phyloP scores from a whole-genome alignment of 2,329 filamentous ascomycete genomes.

The Allantophomopsis lycopodina region DNA sequence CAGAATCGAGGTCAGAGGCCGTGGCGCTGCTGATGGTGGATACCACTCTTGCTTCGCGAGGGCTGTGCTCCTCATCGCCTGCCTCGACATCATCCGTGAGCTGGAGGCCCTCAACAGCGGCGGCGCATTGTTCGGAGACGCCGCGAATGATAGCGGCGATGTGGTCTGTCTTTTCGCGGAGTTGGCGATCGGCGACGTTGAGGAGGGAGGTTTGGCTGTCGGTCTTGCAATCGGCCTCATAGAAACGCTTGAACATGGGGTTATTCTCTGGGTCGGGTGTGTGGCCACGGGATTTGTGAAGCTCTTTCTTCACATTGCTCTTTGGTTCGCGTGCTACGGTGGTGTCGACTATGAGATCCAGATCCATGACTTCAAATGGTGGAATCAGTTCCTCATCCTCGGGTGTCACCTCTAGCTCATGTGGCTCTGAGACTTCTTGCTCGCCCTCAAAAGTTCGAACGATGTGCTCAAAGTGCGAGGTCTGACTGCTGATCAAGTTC shows the following conservation, averaged over 20 bases:
- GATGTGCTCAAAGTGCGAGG: conserved; percentile 98
- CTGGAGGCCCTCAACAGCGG: conserved; percentile 90
- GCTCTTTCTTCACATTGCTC: too few species aligned
- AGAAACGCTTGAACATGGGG: too few species aligned
- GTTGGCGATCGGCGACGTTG: conserved; percentile 89
- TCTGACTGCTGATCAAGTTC: conserved; percentile 88
- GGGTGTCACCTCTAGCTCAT: conserved; percentile 63
- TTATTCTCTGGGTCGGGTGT: too few species aligned
- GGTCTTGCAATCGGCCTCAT: conserved; percentile 28
- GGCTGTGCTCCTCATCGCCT: conserved; percentile 23
- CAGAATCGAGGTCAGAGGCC: too few species aligned
- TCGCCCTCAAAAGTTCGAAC: conserved; percentile 48
- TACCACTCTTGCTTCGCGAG: conserved; percentile 17
- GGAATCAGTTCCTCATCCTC: conserved; percentile 22
- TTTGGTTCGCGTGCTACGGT: conserved; percentile 9
- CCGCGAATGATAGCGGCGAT: conserved; percentile 99
- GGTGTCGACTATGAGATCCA: conserved; percentile 27
- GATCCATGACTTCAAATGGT: conserved; percentile 43
- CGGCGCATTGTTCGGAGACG: conserved; percentile 96
- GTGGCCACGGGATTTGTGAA: too few species aligned
- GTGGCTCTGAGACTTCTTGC: conserved; percentile 43
- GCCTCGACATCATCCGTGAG: conserved; percentile 77
- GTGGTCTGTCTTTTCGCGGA: conserved; percentile 98
- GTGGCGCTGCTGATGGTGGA: conserved; percentile 5
- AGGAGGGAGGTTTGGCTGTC: conserved; percentile 64